A percentile compares a stretch with the other conserved stretches of the same genome.
These are phyloP conservation scores for Cyberlindnera lachancei DNA, from an alignment of 805 yeast species.

Conservation along the genomic window DNA sequence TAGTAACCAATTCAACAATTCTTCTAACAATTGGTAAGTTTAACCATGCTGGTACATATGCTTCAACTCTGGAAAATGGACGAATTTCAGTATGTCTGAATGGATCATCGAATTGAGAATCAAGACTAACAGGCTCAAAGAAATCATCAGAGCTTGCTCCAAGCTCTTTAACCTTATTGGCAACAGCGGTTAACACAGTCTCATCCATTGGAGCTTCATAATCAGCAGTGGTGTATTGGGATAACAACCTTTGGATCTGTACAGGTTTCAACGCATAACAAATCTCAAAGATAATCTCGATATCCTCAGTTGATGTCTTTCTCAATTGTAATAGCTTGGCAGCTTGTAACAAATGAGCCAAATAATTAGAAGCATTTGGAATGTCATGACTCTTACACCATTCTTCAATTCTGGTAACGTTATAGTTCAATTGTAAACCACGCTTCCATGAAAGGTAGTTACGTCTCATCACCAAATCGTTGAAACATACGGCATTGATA, in stretches of 20 bases:
- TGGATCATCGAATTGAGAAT: conserved; percentile 78
- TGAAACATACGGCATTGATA: conserved; percentile 90
- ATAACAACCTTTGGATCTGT: conserved; percentile 88
- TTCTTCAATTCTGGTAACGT: conserved; percentile 92
- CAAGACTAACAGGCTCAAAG: conserved; percentile 61
- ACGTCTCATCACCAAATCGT: conserved; percentile 91
- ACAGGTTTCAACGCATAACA: conserved; percentile 90
- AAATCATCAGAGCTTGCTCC: conserved; percentile 51
- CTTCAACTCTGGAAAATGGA: conserved; percentile 75
- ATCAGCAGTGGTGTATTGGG: conserved; percentile 87
- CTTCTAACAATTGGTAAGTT: conserved; percentile 83
- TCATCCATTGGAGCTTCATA: conserved; percentile 89
- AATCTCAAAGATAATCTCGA: conserved; percentile 86
- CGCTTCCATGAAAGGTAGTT: conserved; percentile 96
- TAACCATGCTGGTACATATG: conserved; percentile 93
- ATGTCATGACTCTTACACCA: conserved; percentile 96
- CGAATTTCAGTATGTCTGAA: conserved; percentile 66
- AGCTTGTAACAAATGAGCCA: conserved; percentile 85
- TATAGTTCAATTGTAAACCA: conserved; percentile 92
- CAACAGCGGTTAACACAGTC: conserved; percentile 71
- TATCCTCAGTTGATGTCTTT: conserved; percentile 83
- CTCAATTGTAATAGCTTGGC: conserved; percentile 89
- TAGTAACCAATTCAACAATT: conserved; percentile 81
- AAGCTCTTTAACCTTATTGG: conserved; percentile 66
- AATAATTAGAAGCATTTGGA: conserved; percentile 76